Percentiles rank a stretch among this genome's conserved stretches.
Evolutionary conservation across 345 rosid genomes (phyloP).

Genomic region (Lagerstroemia speciosa): DNA sequence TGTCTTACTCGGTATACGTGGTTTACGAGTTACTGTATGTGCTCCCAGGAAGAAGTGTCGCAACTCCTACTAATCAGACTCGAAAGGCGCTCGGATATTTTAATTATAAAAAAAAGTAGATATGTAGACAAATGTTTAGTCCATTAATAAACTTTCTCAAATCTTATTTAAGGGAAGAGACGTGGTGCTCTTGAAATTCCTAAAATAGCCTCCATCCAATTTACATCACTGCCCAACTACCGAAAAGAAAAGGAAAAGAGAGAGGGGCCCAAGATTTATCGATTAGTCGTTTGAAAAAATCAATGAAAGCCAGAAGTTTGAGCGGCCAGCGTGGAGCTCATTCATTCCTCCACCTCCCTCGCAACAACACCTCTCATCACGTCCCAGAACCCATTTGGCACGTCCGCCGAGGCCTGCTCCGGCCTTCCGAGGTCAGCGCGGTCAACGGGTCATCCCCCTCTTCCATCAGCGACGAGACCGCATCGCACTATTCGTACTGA

Average conservation of each 20-base stretch:
- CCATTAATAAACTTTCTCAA: too few species aligned
- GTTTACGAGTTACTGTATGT: too few species aligned
- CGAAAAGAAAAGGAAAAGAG: not conserved
- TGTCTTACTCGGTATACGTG: too few species aligned
- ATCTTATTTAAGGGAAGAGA: too few species aligned
- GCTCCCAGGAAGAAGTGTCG: too few species aligned
- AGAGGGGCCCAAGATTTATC: not conserved
- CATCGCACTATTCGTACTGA: not conserved
- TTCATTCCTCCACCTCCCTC: slow-evolving; percentile 15
- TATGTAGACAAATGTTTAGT: too few species aligned
- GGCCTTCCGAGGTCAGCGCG: slow-evolving; percentile 12
- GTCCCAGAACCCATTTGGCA: slow-evolving; percentile 19
- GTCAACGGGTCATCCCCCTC: slow-evolving; percentile 15
- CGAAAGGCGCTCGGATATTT: too few species aligned
- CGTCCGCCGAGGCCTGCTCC: not conserved
- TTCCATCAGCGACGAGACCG: not conserved
- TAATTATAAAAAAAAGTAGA: too few species aligned
- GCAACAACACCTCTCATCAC: slow-evolving; percentile 18
- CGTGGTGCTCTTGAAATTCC: too few species aligned
- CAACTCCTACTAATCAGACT: too few species aligned
- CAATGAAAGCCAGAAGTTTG: slow-evolving; percentile 2
- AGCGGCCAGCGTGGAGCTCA: slow-evolving; percentile 9
- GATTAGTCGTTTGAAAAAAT: not conserved
- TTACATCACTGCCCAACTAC: not conserved
- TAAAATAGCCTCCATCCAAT: not conserved